Evolutionary conservation across 2,329 filamentous ascomycete species (phyloP).

Genomic region (Penicillium digitatum): DNA sequence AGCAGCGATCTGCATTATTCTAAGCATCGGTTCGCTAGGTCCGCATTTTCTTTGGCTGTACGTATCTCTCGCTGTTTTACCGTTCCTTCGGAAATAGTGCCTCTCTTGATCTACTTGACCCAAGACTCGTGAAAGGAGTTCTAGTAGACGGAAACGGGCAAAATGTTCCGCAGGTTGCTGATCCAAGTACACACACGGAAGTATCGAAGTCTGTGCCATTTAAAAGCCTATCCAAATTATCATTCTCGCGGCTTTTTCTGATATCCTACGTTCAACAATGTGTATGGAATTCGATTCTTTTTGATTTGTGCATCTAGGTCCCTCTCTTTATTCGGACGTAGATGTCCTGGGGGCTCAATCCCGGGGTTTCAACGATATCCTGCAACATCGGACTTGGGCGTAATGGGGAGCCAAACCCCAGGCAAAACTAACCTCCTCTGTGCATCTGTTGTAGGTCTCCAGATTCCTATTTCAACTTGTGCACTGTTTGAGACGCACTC

Average conservation of each 20-base stretch:
- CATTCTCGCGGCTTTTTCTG: neutral
- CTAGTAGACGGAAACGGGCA: neutral
- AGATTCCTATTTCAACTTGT: neutral
- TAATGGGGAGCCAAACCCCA: too few species aligned
- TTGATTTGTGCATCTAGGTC: too few species aligned
- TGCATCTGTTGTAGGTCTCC: too few species aligned
- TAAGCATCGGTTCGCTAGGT: slow-evolving; percentile 18
- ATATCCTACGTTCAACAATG: neutral
- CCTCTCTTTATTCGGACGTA: too few species aligned
- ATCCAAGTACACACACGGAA: neutral
- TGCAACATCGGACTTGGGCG: too few species aligned
- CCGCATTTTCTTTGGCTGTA: slow-evolving; percentile 23
- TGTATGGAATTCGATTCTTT: too few species aligned
- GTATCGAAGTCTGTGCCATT: neutral
- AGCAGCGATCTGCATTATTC: slow-evolving; percentile 20
- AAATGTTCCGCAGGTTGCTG: neutral
- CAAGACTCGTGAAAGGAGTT: slow-evolving; percentile 1
- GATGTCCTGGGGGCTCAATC: too few species aligned
- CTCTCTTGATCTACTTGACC: neutral
- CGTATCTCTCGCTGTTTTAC: slow-evolving; percentile 17
- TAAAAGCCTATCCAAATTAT: neutral
- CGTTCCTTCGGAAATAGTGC: slow-evolving; percentile 9
- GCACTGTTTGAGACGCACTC: neutral
- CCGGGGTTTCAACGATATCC: too few species aligned
- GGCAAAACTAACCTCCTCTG: too few species aligned